Conservation (phyloP, 2,329 filamentous ascomycete species). For the Periconia digitata region DNA sequence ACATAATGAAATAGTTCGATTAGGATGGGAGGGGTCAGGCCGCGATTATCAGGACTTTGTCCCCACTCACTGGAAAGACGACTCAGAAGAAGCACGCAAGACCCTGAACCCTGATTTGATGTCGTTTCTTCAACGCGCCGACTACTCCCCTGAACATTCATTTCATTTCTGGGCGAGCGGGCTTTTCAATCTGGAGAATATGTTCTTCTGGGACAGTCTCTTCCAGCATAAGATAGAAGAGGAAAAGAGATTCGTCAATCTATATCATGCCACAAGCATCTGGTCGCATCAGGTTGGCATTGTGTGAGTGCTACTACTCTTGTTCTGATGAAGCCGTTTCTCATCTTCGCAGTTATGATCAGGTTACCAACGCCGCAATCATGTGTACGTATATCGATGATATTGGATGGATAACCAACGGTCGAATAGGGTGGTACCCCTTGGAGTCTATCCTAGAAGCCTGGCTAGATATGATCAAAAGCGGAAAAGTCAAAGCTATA, state of each 20-base stretch:
- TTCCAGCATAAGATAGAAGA: not conserved
- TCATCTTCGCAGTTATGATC: conserved; percentile 9
- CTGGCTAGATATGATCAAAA: conserved; percentile 17
- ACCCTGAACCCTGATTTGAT: conserved; percentile 1
- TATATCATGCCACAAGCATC: conserved; percentile 7
- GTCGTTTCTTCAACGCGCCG: conserved; percentile 6
- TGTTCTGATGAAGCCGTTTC: too few relatives aligned
- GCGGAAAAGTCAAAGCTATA: conserved; percentile 15
- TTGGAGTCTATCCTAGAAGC: conserved; percentile 14
- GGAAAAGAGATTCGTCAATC: conserved; percentile 5
- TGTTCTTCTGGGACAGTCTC: conserved; percentile 1
- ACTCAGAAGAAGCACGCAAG: conserved; percentile 1
- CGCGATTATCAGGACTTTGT: not conserved
- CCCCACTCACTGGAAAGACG: not conserved
- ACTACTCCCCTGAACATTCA: not conserved
- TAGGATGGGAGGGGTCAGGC: conserved; percentile 7
- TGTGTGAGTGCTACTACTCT: conserved; percentile 2
- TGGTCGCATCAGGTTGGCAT: conserved; percentile 4
- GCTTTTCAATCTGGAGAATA: conserved; percentile 1
- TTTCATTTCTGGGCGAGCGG: conserved; percentile 8
- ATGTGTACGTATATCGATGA: conserved; percentile 8
- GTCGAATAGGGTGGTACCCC: conserved; percentile 13
- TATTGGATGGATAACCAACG: conserved; percentile 3
- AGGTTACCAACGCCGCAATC: conserved; percentile 10
- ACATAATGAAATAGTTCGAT: conserved; percentile 8